phyloP scores from a whole-genome alignment of 257 asterid species.

The Cynanchum wilfordii region DNA sequence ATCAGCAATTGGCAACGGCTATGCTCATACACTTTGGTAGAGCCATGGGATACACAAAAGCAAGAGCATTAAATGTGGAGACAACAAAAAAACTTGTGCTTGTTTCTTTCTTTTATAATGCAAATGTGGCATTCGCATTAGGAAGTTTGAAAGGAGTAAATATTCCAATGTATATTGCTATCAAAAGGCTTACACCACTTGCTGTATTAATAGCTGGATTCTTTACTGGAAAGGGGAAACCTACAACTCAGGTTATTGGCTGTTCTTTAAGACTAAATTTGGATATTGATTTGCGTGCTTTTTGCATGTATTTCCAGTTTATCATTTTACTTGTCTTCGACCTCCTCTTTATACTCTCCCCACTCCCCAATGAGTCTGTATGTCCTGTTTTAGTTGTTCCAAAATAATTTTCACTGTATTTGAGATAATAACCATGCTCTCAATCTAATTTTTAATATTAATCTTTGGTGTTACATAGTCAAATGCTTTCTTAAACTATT shows the following conservation, averaged over 20 bases:
- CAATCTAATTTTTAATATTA: neutral
- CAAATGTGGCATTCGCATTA: conserved; percentile 95
- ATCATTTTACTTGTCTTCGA: neutral
- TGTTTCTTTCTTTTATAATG: conserved; percentile 93
- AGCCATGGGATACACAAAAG: conserved; percentile 69
- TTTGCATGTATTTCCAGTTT: neutral
- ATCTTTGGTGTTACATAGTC: neutral
- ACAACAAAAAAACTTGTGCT: conserved; percentile 74
- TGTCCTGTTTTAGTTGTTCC: neutral
- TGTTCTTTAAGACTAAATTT: neutral
- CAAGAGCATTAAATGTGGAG: conserved; percentile 56
- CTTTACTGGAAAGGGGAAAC: conserved; percentile 80
- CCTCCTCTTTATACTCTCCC: neutral
- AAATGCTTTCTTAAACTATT: neutral
- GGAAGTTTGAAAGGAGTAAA: conserved; percentile 98
- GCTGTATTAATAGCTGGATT: conserved; percentile 90
- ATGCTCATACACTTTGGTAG: conserved; percentile 81
- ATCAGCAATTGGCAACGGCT: conserved; percentile 85
- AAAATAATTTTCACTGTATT: neutral
- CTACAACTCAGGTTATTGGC: conserved; percentile 70
- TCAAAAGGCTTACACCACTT: conserved; percentile 96
- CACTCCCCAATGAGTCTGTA: neutral
- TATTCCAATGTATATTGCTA: conserved; percentile 98
- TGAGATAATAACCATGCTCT: neutral
- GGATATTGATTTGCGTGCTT: neutral